Percentiles rank a stretch among this genome's conserved stretches.
Conservation (phyloP, 495 filamentous ascomycete species). For the Penicillium diatomitis region DNA sequence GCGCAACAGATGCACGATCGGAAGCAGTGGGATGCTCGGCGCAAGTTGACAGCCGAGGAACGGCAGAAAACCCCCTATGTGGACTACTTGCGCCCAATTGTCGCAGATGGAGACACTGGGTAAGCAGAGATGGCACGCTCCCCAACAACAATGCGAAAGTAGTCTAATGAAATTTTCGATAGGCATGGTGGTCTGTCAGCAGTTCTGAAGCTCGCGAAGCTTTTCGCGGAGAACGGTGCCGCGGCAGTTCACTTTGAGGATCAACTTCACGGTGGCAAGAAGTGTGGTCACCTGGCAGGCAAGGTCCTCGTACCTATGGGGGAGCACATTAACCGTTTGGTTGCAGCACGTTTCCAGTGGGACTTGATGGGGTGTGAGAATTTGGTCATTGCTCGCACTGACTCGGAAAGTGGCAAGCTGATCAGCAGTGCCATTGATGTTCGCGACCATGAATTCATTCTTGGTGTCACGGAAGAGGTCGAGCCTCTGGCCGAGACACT, state of each 20-base stretch:
- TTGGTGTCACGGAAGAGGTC: conserved; percentile 64
- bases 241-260: conserved; percentile 97
- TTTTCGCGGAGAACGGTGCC: conserved; percentile 97
- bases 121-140: conserved; percentile 14
- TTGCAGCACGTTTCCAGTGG: conserved; percentile 93
- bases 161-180: too few species aligned
- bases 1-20: conserved; percentile 95
- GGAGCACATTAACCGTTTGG: conserved; percentile 92
- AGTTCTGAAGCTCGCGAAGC: conserved; percentile 91
- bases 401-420: conserved; percentile 86
- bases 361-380: conserved; percentile 95
- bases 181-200: conserved; percentile 78
- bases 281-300: conserved; percentile 93
- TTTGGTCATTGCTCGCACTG: conserved; percentile 86
- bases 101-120: conserved; percentile 97
- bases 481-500: conserved; percentile 79
- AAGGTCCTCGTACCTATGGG: conserved; percentile 92
- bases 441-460: conserved; percentile 93
- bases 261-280: conserved; percentile 95
- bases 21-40: conserved; percentile 80
- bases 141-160: too few species aligned
- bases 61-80: conserved; percentile 68
- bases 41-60: conserved; percentile 64
- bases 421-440: conserved; percentile 85
- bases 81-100: conserved; percentile 88